Evolutionary conservation across 2,329 filamentous ascomycete species (phyloP).

Genomic region (Cladosporium velox): DNA sequence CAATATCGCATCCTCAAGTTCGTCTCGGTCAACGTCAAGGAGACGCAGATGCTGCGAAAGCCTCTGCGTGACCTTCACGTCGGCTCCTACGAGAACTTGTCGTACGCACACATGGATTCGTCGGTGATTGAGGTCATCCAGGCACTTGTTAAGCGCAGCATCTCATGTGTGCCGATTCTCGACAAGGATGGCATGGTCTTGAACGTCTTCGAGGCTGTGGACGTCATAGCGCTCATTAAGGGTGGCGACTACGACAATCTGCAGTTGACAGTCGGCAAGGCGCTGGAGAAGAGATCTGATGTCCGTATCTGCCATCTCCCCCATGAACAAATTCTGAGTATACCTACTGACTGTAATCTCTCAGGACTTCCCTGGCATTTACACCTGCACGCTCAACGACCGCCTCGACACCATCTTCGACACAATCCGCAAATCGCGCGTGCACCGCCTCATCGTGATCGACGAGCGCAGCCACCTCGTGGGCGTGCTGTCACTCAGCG

Average conservation of each 20-base stretch:
- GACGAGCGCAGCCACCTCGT: conserved; percentile 84
- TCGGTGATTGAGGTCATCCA: conserved; percentile 94
- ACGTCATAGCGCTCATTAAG: conserved; percentile 95
- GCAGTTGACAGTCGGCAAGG: conserved; percentile 81
- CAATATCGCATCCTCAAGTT: conserved; percentile 99
- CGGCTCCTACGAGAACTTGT: conserved; percentile 79
- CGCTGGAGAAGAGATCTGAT: conserved; percentile 79
- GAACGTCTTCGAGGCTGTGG: conserved; percentile 96
- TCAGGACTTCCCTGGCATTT: conserved; percentile 90
- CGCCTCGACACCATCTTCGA: conserved; percentile 94
- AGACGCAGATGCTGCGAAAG: conserved; percentile 87
- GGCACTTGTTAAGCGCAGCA: conserved; percentile 86
- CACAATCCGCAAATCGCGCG: conserved; percentile 90
- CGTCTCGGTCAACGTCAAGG: conserved; percentile 89
- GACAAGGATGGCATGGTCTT: conserved; percentile 77
- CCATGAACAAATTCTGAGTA: background rate
- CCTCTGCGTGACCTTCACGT: conserved; percentile 80
- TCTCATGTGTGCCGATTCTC: conserved; percentile 91
- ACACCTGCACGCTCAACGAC: conserved; percentile 90
- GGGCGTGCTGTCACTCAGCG: conserved; percentile 89
- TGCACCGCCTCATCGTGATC: conserved; percentile 89
- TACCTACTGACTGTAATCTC: background rate
- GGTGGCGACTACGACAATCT: conserved; percentile 91
- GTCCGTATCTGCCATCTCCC: conserved; percentile 44
- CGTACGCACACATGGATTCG: conserved; percentile 83